Conservation (phyloP, 2,329 filamentous ascomycete species). For the Aspergillus niger region DNA sequence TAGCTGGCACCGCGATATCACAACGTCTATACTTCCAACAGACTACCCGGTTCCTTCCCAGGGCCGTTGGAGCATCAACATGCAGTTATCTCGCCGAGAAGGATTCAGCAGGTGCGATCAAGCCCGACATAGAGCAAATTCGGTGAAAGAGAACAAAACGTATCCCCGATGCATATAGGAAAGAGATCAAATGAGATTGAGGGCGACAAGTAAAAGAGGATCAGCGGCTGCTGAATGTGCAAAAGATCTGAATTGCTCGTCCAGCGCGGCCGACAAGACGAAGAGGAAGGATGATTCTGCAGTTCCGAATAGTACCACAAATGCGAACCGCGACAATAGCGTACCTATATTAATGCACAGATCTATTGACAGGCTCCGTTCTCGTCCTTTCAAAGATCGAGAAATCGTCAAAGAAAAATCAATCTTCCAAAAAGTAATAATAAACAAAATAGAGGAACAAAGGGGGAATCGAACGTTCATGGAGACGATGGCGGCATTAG, state of each 20-base stretch:
- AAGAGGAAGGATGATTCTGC: slow-evolving; percentile 11
- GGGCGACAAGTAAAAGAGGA: background rate
- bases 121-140: no score
- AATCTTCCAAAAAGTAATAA: slow-evolving; percentile 28
- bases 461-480: slow-evolving; percentile 45
- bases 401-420: slow-evolving; percentile 27
- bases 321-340: slow-evolving; percentile 21
- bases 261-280: background rate
- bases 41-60: background rate
- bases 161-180: background rate
- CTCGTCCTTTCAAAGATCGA: slow-evolving; percentile 28
- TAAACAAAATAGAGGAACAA: slow-evolving; percentile 34
- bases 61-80: no score
- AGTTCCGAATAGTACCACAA: slow-evolving; percentile 1
- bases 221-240: background rate
- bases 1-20: background rate
- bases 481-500: slow-evolving; percentile 42
- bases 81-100: no score
- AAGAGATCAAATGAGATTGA: background rate
- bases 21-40: background rate
- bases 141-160: background rate
- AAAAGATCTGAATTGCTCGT: background rate
- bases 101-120: no score
- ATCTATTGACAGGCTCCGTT: slow-evolving; percentile 36
- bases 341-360: slow-evolving; percentile 26